These are phyloP conservation scores for Entrophospora sp. DNA, from an alignment of 192 early-diverging fungal genomes.

Conservation along the genomic window DNA sequence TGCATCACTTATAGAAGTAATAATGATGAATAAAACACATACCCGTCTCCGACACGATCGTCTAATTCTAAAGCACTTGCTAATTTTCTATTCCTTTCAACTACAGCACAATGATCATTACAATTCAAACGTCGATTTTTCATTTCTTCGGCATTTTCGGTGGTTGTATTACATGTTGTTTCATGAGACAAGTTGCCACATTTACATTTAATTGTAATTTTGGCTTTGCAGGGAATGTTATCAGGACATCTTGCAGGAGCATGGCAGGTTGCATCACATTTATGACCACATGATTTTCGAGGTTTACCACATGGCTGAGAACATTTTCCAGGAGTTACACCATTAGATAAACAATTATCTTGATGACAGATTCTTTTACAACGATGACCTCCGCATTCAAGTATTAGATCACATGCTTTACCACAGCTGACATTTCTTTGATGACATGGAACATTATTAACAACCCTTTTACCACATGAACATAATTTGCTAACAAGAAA, in stretches of 20 bases:
- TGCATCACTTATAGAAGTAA: no score
- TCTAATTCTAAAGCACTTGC: constrained; percentile 73
- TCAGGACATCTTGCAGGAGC: constrained; percentile 68
- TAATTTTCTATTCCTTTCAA: constrained; percentile 69
- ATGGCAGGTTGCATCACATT: constrained; percentile 70
- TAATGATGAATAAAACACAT: no score
- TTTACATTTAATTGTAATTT: constrained; percentile 53
- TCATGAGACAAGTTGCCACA: constrained; percentile 64
- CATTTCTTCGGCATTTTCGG: constrained; percentile 30
- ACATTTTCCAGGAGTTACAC: constrained; percentile 39
- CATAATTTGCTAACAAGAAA: constrained; percentile 65
- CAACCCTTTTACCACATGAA: constrained; percentile 67
- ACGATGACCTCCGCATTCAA: constrained; percentile 62
- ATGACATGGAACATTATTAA: constrained; percentile 80
- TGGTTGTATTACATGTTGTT: constrained; percentile 59
- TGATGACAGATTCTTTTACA: constrained; percentile 81
- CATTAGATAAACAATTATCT: constrained; percentile 56
- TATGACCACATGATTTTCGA: constrained; percentile 78
- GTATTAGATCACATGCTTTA: constrained; percentile 43
- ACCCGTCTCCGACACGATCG: constrained; percentile 20
- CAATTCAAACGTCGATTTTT: constrained; percentile 51
- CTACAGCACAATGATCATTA: constrained; percentile 71
- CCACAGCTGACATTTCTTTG: constrained; percentile 69
- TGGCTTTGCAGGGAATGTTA: constrained; percentile 54
- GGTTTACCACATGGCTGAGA: constrained; percentile 61